A percentile compares a stretch with the other conserved stretches of the same genome.
Evolutionary conservation across 2,329 filamentous ascomycete species (phyloP).

Genomic region (Cladophialophora carrionii): DNA sequence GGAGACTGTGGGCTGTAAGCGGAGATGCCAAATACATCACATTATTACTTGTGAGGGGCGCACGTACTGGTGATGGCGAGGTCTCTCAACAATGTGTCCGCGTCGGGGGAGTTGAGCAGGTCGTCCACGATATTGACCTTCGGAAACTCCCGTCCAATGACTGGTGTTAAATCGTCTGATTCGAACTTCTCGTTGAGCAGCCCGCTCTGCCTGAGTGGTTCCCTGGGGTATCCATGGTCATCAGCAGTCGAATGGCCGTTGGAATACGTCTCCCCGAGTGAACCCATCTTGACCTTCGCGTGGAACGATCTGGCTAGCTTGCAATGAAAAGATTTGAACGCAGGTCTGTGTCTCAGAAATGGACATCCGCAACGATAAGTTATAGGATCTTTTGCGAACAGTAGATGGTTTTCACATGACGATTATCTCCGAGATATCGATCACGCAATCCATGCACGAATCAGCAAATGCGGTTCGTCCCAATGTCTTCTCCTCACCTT

Average conservation of each 20-base stretch:
- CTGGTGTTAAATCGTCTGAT: constrained; percentile 55
- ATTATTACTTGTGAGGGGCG: background rate
- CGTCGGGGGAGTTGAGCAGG: constrained; percentile 62
- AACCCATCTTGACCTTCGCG: constrained; percentile 3
- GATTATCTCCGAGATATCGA: constrained; percentile 4
- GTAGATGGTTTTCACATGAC: background rate
- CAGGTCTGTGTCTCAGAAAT: background rate
- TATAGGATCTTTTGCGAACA: background rate
- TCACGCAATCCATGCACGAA: constrained; percentile 14
- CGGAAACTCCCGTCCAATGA: constrained; percentile 56
- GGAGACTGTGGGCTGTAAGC: constrained; percentile 57
- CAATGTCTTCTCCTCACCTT: constrained; percentile 1
- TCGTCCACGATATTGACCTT: constrained; percentile 52
- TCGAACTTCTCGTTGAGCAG: constrained; percentile 49
- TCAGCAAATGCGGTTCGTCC: constrained; percentile 5
- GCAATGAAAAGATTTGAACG: background rate
- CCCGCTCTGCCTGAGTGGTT: constrained; percentile 48
- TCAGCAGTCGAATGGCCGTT: constrained; percentile 5
- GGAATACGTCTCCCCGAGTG: constrained; percentile 13
- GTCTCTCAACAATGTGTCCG: constrained; percentile 68
- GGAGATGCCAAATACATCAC: background rate
- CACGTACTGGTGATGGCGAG: constrained; percentile 67
- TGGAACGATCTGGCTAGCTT: background rate
- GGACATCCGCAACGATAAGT: background rate
- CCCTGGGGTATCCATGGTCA: constrained; percentile 10